Evolutionary conservation across 441 rosid genomes (phyloP), one percentile per base, ranked within the genome.

Genomic region (Populus hybrid): DNA sequence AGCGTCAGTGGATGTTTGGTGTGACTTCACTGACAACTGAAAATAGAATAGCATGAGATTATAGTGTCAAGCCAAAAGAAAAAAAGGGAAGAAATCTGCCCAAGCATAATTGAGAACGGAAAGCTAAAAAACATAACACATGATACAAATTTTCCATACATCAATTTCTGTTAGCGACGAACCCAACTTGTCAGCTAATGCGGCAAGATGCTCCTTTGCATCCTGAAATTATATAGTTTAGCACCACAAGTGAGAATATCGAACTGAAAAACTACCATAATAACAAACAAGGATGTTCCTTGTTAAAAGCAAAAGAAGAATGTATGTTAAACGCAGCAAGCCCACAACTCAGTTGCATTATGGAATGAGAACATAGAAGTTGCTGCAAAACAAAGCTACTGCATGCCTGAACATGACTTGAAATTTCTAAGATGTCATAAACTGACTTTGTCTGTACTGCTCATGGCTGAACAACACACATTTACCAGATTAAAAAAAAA

Each of bases 121-220:
- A 79, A 78, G 68, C 59, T 74, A 74, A 79, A 72, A 36, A n/a
- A 65, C 24, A 67, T 68, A 30, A 30, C 32, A 30, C 32, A 30
- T 30, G 69, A 84, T 72, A 21, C 69, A 9, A 65, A 81, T 38
- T 77, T 72, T 78, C 53, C 85, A 73, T 94, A 96, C 98, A 84
- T 92, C 88, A 75, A 94, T 96, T 83, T 90, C 98, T n/a, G 95
- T 88, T 83, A 96, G 88, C 73, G 98, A 91, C 28, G 90, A 75
- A 79, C 98, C 98, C 86, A 96, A 88, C 88, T 92, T 88, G 91
- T 94, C 94, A 63, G 95, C 99, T 83, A 96, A 75, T 7, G 99
- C 98, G 79, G 89, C 89, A 79, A 96, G 96, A 86, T 94, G 98
- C 89, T 91, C 98, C 88, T 94, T 96, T 64, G 98, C 98, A 78